Conservation (phyloP, 441 rosid species). For the Corymbia citriodora region DNA sequence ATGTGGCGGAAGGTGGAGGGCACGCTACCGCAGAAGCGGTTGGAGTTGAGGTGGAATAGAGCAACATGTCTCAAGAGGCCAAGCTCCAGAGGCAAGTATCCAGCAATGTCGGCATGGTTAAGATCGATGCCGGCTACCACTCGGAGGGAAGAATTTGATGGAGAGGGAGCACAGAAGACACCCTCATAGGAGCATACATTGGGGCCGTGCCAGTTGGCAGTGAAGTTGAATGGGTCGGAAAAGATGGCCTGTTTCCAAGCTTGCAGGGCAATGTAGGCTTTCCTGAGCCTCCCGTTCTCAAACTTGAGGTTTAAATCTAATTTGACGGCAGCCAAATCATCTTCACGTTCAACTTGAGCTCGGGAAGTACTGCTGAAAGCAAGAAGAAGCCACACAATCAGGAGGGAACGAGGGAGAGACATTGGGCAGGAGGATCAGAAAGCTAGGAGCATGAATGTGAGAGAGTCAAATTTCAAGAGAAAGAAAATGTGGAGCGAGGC, state of each 20-base stretch:
- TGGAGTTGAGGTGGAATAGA: slow-evolving; percentile 76
- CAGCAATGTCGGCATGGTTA: slow-evolving; percentile 68
- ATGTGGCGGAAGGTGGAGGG: slow-evolving; percentile 46
- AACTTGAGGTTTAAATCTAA: slow-evolving; percentile 45
- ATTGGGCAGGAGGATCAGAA: not conserved
- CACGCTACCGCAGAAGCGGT: slow-evolving; percentile 76
- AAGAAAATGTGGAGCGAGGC: not conserved
- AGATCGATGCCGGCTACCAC: slow-evolving; percentile 82
- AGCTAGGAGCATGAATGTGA: not conserved
- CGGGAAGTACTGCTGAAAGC: not conserved
- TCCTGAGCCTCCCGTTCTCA: slow-evolving; percentile 50
- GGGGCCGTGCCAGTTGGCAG: slow-evolving; percentile 67
- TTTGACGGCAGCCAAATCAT: not conserved
- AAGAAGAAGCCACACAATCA: not conserved
- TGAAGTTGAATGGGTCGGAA: slow-evolving; percentile 84
- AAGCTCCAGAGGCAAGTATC: slow-evolving; percentile 67
- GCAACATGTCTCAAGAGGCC: slow-evolving; percentile 68
- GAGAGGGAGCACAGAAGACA: slow-evolving; percentile 50
- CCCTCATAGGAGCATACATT: slow-evolving; percentile 69
- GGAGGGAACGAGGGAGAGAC: not conserved
- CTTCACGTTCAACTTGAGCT: slow-evolving; percentile 6
- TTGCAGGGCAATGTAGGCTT: slow-evolving; percentile 64
- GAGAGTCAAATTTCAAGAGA: not conserved
- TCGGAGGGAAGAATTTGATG: slow-evolving; percentile 28
- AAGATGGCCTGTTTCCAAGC: slow-evolving; percentile 76